phyloP scores from a whole-genome alignment of 2,329 filamentous ascomycete genomes.

The Aspergillus costaricaensis region DNA sequence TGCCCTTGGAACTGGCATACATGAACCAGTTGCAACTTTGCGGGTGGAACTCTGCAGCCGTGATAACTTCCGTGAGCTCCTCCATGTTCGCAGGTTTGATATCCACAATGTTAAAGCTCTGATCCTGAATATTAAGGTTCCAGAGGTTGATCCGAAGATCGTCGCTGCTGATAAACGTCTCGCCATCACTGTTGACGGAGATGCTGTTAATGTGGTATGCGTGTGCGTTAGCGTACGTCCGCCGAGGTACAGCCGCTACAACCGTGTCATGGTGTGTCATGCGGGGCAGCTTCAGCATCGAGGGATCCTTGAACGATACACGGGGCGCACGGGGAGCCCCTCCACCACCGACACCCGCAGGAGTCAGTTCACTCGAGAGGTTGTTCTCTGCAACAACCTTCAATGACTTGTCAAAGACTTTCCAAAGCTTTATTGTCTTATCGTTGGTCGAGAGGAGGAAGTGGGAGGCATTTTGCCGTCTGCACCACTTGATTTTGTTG shows the following conservation, averaged over 20 bases:
- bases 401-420: constrained; percentile 98
- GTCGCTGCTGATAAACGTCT: constrained; percentile 99
- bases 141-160: constrained; percentile 97
- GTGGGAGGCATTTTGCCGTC: constrained; percentile 95
- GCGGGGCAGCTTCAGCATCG: constrained; percentile 87
- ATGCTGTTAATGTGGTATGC: constrained; percentile 99
- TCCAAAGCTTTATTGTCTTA: constrained; percentile 99
- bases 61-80: constrained; percentile 97
- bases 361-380: constrained; percentile 89
- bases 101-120: constrained; percentile 99
- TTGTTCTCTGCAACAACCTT: constrained; percentile 99
- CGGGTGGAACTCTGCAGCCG: constrained; percentile 95
- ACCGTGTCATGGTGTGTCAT: constrained; percentile 98
- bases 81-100: constrained; percentile 99
- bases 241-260: constrained; percentile 90
- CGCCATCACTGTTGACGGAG: constrained; percentile 98
- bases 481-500: constrained; percentile 99
- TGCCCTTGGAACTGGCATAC: constrained; percentile 99
- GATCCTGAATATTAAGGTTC: constrained; percentile 99
- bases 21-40: constrained; percentile 99
- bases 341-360: constrained; percentile 68
- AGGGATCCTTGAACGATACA: constrained; percentile 74
- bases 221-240: constrained; percentile 97
- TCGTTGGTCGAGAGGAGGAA: constrained; percentile 98
- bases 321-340: constrained; percentile 73